These are phyloP conservation scores for Gomphus bonarii DNA, from an alignment of 1,284 basidiomycete genomes.

Conservation along the genomic window DNA sequence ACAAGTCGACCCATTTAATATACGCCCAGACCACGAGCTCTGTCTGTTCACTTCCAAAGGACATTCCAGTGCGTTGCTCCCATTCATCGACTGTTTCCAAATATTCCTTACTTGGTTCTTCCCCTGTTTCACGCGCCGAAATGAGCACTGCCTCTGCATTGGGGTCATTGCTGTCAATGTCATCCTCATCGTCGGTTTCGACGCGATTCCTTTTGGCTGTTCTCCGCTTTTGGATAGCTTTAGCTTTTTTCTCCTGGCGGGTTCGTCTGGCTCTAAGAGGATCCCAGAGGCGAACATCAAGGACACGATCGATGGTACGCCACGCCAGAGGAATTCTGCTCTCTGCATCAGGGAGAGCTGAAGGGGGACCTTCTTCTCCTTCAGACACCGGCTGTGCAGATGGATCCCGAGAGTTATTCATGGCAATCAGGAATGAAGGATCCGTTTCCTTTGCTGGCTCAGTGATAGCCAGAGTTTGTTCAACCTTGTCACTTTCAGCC, in stretches of 20 bases:
- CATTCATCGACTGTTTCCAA: slow-evolving; percentile 51
- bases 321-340: slow-evolving; percentile 58
- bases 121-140: slow-evolving; percentile 41
- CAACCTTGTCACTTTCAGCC: background rate
- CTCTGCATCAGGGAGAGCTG: slow-evolving; percentile 50
- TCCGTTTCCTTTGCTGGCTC: slow-evolving; percentile 18
- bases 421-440: slow-evolving; percentile 17
- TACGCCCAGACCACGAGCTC: slow-evolving; percentile 65
- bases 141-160: slow-evolving; percentile 26
- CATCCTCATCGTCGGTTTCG: slow-evolving; percentile 21
- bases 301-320: slow-evolving; percentile 73
- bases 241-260: slow-evolving; percentile 18
- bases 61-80: slow-evolving; percentile 35
- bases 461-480: slow-evolving; percentile 13
- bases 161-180: slow-evolving; percentile 20
- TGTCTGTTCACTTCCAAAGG: slow-evolving; percentile 42
- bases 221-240: slow-evolving; percentile 19
- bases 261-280: slow-evolving; percentile 19
- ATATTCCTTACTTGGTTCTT: slow-evolving; percentile 39
- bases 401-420: slow-evolving; percentile 25
- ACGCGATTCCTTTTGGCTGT: slow-evolving; percentile 17
- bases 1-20: slow-evolving; percentile 85
- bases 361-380: slow-evolving; percentile 21
- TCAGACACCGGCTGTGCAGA: slow-evolving; percentile 21
- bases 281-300: slow-evolving; percentile 63